phyloP scores from a whole-genome alignment of 768 basidiomycete species.

The Calocybe cyanea region DNA sequence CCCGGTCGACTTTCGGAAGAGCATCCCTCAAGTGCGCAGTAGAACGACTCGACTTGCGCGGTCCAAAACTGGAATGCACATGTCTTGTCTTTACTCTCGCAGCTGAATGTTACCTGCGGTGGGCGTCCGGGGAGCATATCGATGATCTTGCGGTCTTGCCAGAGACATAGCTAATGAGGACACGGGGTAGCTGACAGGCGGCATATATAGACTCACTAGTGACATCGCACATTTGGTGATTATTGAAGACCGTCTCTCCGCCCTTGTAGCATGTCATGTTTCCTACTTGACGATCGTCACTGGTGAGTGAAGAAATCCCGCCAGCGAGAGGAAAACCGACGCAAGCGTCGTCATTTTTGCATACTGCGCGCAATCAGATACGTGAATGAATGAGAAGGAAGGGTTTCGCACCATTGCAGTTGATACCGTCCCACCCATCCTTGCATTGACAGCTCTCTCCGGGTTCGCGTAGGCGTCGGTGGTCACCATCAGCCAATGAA shows the following conservation, averaged over 20 bases:
- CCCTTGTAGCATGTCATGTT: conserved; percentile 95
- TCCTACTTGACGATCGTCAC: conserved; percentile 31
- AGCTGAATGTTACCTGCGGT: conserved; percentile 96
- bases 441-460: conserved; percentile 82
- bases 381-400: not conserved
- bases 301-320: conserved; percentile 33
- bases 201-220: conserved; percentile 68
- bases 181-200: not conserved
- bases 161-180: not conserved
- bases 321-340: conserved; percentile 67
- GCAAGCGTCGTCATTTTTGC: conserved; percentile 79
- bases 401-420: conserved; percentile 81
- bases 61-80: conserved; percentile 99
- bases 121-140: conserved; percentile 87
- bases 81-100: conserved; percentile 54
- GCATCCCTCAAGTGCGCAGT: conserved; percentile 82
- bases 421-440: conserved; percentile 94
- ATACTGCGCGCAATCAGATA: conserved; percentile 53
- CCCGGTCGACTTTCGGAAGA: conserved; percentile 40
- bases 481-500: conserved; percentile 86
- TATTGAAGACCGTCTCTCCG: conserved; percentile 90
- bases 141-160: conserved; percentile 85
- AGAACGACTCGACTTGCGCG: conserved; percentile 90
- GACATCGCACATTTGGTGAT: conserved; percentile 98
- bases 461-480: conserved; percentile 74